Evolutionary conservation across 805 yeast genomes (phyloP), one percentile per base, ranked within the genome.

Genomic region (Starmerella etchellsii): DNA sequence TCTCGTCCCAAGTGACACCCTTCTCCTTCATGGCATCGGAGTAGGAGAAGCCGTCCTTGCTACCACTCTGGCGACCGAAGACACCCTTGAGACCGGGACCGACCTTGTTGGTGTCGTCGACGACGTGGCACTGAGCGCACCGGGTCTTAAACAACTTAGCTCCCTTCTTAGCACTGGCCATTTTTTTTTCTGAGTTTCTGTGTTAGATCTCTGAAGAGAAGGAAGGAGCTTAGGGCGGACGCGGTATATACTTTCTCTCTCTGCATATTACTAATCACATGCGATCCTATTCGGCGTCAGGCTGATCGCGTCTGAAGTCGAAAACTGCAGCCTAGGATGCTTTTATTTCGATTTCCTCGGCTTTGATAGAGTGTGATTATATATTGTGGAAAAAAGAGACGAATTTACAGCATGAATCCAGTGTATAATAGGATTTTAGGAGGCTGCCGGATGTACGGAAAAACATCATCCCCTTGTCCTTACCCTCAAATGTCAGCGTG

Each of bases 91-190:
- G 79, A 69, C 88, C 91, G 64, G 98, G 98, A 67, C 98, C 98
- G 59, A 88, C 96, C 76, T 91, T 91, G 81, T 88, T 77, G 56
- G 96, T 88, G 49, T 70, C 73, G 67, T 88, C 97, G 54, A 79
- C 78, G 59, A 97, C 88, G 79, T 91, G 98, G 69, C 98, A 91
- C 73, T 91, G 97, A 57, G 85, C 73, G 70, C 98, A 91, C 79
- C 98, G 85, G 53, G 97, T 91, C 73, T 91, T 91, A 80, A 91
- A 91, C 54, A 91, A 74, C 63, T 83, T 83, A 55, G 97, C 97
- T 75, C 98, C 98, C 73, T 91, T 91, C 72, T 79, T 76, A 53
- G 76, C 83, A 65, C 87, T 80, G 56, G 40, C 54, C 51, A 48
- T 44, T 23, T 28, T 21, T 22, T 35, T 30, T 36, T 31, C 20